Conservation (phyloP, 75 land plant genomes). For the Ceratopteris richardii region DNA sequence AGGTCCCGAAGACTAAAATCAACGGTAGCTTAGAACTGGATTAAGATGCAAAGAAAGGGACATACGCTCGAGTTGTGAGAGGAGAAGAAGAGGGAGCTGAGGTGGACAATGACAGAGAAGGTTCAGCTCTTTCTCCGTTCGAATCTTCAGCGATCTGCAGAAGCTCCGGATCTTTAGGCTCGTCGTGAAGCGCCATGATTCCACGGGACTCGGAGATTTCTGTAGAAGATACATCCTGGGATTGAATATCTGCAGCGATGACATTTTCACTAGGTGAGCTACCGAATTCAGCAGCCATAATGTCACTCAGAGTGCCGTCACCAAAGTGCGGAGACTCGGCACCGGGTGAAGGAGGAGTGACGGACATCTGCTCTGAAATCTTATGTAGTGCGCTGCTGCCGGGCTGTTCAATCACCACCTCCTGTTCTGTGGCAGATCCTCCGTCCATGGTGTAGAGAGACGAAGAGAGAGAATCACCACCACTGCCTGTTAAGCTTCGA, state of each 20-base stretch:
- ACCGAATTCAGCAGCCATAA: slow-evolving; percentile 1
- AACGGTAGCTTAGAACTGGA: too few species aligned
- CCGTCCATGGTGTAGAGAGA: too few species aligned
- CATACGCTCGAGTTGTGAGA: too few species aligned
- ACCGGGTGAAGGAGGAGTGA: slow-evolving; percentile 1
- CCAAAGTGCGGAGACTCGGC: background rate
- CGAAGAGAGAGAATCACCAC: too few species aligned
- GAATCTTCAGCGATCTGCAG: background rate
- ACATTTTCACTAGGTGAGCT: background rate
- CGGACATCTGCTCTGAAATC: too few species aligned
- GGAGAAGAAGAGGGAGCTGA: background rate
- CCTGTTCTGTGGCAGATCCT: too few species aligned
- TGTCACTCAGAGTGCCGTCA: background rate
- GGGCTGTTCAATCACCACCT: too few species aligned
- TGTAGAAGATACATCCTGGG: background rate
- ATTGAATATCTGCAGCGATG: background rate
- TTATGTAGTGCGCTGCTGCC: too few species aligned
- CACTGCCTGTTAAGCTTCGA: too few species aligned
- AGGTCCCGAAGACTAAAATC: too few species aligned
- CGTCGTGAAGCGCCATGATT: background rate
- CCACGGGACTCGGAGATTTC: background rate
- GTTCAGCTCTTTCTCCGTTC: background rate
- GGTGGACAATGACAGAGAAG: background rate
- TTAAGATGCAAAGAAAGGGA: too few species aligned
- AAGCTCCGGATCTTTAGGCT: too few species aligned